Evolutionary conservation across 2,329 filamentous ascomycete species (phyloP).

Genomic region (Elsinoe fawcettii): DNA sequence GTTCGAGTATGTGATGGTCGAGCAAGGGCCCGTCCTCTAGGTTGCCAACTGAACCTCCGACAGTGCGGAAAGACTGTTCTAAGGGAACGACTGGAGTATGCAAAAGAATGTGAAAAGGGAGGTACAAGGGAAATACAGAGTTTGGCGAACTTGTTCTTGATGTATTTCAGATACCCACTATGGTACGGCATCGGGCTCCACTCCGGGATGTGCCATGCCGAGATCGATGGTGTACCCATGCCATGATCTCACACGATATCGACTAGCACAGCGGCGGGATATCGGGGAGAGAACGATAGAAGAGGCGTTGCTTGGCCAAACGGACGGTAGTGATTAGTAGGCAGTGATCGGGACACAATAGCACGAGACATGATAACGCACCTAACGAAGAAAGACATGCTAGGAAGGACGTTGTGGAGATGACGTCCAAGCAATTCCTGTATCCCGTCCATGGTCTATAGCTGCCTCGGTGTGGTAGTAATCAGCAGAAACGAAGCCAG

Average conservation of each 20-base stretch:
- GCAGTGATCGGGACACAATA: background rate
- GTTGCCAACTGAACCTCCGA: background rate
- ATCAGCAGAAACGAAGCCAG: background rate
- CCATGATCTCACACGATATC: background rate
- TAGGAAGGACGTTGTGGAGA: background rate
- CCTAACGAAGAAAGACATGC: background rate
- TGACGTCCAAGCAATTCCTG: background rate
- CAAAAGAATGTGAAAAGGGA: background rate
- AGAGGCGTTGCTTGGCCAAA: background rate
- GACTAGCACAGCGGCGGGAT: background rate
- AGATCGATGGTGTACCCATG: background rate
- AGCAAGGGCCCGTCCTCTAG: no score
- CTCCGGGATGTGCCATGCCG: background rate
- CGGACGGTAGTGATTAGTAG: background rate
- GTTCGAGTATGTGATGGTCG: background rate
- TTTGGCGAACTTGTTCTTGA: constrained; percentile 2
- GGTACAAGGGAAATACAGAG: background rate
- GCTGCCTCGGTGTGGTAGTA: background rate
- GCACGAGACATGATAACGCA: constrained; percentile 2
- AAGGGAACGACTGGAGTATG: constrained; percentile 3
- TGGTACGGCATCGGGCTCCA: background rate
- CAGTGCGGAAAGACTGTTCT: background rate
- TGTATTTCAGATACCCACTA: constrained; percentile 2
- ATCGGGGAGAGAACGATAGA: background rate
- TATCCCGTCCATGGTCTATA: background rate